Conservation (phyloP, 2,329 filamentous ascomycete genomes). For the Shiraia bambusicola region DNA sequence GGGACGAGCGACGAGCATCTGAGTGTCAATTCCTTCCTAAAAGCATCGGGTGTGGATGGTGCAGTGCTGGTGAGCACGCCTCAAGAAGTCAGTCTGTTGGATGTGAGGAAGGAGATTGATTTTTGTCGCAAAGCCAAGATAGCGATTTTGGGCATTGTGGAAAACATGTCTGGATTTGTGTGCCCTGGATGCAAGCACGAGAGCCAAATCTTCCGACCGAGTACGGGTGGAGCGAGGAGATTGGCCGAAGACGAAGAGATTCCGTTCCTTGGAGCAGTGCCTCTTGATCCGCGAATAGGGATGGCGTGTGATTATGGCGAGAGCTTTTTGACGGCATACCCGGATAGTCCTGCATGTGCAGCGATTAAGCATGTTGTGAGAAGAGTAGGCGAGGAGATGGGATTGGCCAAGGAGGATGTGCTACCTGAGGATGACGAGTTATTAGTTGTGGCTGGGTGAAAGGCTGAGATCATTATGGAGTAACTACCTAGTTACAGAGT, state of each 20-base stretch:
- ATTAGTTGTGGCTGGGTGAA: too few relatives aligned
- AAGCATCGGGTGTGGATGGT: conserved; percentile 88
- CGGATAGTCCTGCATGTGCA: conserved; percentile 85
- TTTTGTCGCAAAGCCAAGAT: conserved; percentile 96
- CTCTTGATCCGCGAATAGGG: conserved; percentile 88
- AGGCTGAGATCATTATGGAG: too few relatives aligned
- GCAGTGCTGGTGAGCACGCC: conserved; percentile 93
- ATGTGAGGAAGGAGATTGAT: conserved; percentile 96
- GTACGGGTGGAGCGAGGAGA: conserved; percentile 80
- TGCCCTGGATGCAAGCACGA: conserved; percentile 85
- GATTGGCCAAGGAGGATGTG: conserved; percentile 32
- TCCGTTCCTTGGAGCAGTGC: conserved; percentile 85
- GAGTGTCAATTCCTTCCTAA: conserved; percentile 87
- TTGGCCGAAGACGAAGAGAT: conserved; percentile 85
- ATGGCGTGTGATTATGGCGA: conserved; percentile 98
- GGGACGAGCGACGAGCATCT: conserved; percentile 95
- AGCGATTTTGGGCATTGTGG: conserved; percentile 80
- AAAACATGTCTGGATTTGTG: conserved; percentile 98
- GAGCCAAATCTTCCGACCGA: conserved; percentile 83
- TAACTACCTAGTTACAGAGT: too few relatives aligned
- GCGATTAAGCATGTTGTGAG: conserved; percentile 81
- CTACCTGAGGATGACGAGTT: conserved; percentile 25
- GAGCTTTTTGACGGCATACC: conserved; percentile 92
- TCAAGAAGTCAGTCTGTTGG: conserved; percentile 87
- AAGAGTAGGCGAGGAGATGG: conserved; percentile 59